A percentile compares a stretch with the other conserved stretches of the same genome.
Conservation (phyloP, 352 stramenopile genomes). For the Detonula confervacea region DNA sequence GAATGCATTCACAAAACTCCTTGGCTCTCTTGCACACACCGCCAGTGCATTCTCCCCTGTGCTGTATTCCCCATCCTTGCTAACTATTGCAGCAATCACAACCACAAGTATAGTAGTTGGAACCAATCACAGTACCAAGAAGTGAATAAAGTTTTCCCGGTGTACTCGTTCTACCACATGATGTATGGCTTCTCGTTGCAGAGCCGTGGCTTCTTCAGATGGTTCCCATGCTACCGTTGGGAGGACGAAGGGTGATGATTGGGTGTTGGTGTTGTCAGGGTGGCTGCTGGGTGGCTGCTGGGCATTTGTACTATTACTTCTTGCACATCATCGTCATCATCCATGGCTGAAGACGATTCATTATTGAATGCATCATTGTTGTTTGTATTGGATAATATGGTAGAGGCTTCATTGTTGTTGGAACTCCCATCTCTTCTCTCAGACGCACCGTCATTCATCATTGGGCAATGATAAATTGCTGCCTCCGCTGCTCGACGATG, state of each 20-base stretch:
- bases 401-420: neutral
- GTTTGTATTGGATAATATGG: no score
- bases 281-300: no score
- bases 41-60: slow-evolving; percentile 41
- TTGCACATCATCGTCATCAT: slow-evolving; percentile 45
- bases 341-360: neutral
- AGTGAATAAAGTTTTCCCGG: slow-evolving; percentile 79
- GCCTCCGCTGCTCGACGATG: neutral
- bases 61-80: slow-evolving; percentile 65
- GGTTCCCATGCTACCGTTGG: slow-evolving; percentile 19
- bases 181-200: slow-evolving; percentile 35
- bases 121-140: slow-evolving; percentile 78
- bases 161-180: slow-evolving; percentile 64
- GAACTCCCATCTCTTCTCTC: neutral
- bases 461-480: no score
- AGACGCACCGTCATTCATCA: neutral
- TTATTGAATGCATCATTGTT: neutral
- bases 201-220: slow-evolving; percentile 16
- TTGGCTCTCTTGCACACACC: slow-evolving; percentile 62
- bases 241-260: slow-evolving; percentile 9
- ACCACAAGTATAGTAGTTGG: slow-evolving; percentile 77
- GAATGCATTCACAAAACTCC: slow-evolving; percentile 85
- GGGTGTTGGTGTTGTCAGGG: neutral
- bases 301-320: slow-evolving; percentile 50
- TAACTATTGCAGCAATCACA: slow-evolving; percentile 73